These are phyloP conservation scores for Lentinula sp. DNA, from an alignment of 768 basidiomycete species.

Conservation along the genomic window DNA sequence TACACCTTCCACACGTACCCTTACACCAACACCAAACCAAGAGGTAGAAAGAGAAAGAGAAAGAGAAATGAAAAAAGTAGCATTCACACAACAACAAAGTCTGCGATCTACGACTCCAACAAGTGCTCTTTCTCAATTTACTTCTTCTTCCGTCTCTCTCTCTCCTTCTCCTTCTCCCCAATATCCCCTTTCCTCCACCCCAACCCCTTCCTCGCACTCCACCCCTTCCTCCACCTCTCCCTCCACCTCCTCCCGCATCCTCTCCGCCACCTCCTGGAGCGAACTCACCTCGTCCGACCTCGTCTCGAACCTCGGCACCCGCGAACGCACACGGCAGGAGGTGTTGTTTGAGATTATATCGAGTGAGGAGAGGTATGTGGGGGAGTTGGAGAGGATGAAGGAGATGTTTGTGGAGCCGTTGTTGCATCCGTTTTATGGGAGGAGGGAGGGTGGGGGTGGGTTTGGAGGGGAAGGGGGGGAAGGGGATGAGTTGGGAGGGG, in stretches of 20 bases:
- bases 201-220: neutral
- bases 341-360: conserved; percentile 96
- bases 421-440: conserved; percentile 64
- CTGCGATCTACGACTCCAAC: conserved; percentile 39
- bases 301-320: conserved; percentile 86
- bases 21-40: conserved; percentile 10
- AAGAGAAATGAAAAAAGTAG: conserved; percentile 74
- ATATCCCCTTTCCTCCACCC: conserved; percentile 42
- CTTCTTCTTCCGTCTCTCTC: conserved; percentile 32
- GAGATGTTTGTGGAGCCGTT: conserved; percentile 89
- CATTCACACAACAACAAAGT: conserved; percentile 78
- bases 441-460: neutral
- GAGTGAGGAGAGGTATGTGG: conserved; percentile 95
- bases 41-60: neutral
- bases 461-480: no score
- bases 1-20: conserved; percentile 17
- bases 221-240: neutral
- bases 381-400: conserved; percentile 86
- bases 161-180: conserved; percentile 11
- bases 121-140: conserved; percentile 40
- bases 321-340: conserved; percentile 93
- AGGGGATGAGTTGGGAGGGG: no score
- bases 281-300: conserved; percentile 93
- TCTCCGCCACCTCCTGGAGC: conserved; percentile 83
- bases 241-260: conserved; percentile 38